Conservation (phyloP, 257 asterid species). For the Solanum bulbocastanum region DNA sequence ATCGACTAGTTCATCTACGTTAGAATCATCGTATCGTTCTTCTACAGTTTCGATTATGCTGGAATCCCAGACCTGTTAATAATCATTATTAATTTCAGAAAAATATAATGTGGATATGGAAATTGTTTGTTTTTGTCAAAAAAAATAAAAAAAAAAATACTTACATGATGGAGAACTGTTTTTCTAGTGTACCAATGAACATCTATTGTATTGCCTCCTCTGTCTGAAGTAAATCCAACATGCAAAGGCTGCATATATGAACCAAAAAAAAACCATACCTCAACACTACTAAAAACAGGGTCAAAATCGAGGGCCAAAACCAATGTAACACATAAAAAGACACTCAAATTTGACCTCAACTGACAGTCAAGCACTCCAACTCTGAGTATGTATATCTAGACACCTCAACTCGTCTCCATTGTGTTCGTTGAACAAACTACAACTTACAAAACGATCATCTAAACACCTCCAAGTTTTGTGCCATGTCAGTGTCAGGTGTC, state of each 20-base stretch:
- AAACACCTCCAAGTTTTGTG: too few species aligned
- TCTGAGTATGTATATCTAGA: neutral
- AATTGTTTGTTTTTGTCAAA: neutral
- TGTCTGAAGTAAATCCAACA: constrained; percentile 39
- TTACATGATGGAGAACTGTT: constrained; percentile 74
- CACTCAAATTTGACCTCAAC: neutral
- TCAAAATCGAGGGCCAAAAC: neutral
- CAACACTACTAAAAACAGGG: neutral
- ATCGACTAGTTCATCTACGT: constrained; percentile 30
- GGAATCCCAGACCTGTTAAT: constrained; percentile 59
- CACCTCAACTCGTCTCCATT: neutral
- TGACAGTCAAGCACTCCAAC: neutral
- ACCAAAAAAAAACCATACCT: neutral
- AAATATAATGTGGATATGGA: neutral
- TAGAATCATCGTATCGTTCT: constrained; percentile 40
- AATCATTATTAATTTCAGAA: neutral
- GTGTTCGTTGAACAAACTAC: neutral
- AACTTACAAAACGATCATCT: neutral
- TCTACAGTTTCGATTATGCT: constrained; percentile 70
- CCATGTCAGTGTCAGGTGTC: neutral
- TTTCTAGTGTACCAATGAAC: constrained; percentile 75
- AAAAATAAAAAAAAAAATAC: neutral
- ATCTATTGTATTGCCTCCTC: constrained; percentile 56
- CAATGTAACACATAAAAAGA: neutral
- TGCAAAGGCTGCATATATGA: constrained; percentile 58